Evolutionary conservation across 2,329 filamentous ascomycete genomes (phyloP).

Genomic region (Xenosphaeropsis pyriputrescens): DNA sequence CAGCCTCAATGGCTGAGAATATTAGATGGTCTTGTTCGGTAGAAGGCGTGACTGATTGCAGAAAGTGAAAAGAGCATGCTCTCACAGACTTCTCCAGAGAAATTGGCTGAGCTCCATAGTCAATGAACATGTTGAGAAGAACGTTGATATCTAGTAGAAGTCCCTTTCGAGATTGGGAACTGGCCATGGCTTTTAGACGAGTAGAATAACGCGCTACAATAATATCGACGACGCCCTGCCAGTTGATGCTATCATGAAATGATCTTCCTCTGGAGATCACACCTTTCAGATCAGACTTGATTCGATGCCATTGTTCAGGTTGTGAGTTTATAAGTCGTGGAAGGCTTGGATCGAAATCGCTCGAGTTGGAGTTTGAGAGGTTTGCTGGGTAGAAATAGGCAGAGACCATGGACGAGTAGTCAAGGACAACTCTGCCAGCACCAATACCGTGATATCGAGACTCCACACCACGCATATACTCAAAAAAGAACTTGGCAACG

Average conservation of each 20-base stretch:
- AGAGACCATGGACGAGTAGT: slow-evolving; percentile 16
- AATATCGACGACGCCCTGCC: slow-evolving; percentile 55
- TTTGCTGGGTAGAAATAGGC: slow-evolving; percentile 15
- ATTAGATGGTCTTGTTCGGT: too few relatives aligned
- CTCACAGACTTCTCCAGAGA: too few relatives aligned
- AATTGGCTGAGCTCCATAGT: too few relatives aligned
- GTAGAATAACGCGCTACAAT: slow-evolving; percentile 46
- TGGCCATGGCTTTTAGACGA: slow-evolving; percentile 24
- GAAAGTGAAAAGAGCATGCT: too few relatives aligned
- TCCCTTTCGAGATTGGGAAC: too few relatives aligned
- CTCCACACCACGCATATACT: slow-evolving; percentile 24
- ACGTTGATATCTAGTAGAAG: too few relatives aligned
- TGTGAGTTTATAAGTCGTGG: slow-evolving; percentile 13
- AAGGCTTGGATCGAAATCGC: slow-evolving; percentile 3
- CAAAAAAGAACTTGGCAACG: slow-evolving; percentile 5
- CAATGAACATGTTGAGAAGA: too few relatives aligned
- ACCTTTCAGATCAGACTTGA: slow-evolving; percentile 27
- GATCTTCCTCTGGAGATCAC: slow-evolving; percentile 21
- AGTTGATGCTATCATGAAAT: slow-evolving; percentile 18
- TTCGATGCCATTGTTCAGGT: slow-evolving; percentile 18
- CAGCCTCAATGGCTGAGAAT: too few relatives aligned
- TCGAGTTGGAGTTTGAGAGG: slow-evolving; percentile 12
- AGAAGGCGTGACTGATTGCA: too few relatives aligned
- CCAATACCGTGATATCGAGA: slow-evolving; percentile 28
- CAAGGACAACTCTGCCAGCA: slow-evolving; percentile 15